phyloP scores from a whole-genome alignment of 2,329 filamentous ascomycete species.

The Elsinoe ampelina region DNA sequence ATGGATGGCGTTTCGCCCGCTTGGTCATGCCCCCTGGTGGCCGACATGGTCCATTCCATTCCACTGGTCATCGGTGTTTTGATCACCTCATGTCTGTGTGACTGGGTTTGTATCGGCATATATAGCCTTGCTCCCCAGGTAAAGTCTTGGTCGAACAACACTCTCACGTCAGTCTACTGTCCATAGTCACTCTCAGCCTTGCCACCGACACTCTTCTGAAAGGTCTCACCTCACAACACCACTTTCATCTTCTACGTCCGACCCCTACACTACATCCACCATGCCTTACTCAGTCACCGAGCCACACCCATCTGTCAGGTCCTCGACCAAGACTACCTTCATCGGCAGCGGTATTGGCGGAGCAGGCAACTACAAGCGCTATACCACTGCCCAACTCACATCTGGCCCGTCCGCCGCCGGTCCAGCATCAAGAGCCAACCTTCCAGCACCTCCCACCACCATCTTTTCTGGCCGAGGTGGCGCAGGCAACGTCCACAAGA shows the following conservation, averaged over 20 bases:
- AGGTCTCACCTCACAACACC: background rate
- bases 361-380: constrained; percentile 48
- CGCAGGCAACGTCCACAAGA: constrained; percentile 47
- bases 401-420: constrained; percentile 35
- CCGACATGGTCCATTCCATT: background rate
- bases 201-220: background rate
- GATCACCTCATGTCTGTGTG: constrained; percentile 1
- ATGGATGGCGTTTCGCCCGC: constrained; percentile 11
- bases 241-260: background rate
- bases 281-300: constrained; percentile 49
- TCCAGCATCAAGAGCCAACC: constrained; percentile 41
- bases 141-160: background rate
- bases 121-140: constrained; percentile 7
- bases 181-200: background rate
- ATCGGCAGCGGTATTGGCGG: constrained; percentile 49
- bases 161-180: background rate
- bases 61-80: constrained; percentile 4
- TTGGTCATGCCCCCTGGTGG: constrained; percentile 1
- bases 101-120: background rate
- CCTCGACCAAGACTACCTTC: constrained; percentile 30
- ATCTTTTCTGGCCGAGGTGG: constrained; percentile 51
- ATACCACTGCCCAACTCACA: constrained; percentile 47
- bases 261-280: constrained; percentile 11
- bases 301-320: constrained; percentile 50
- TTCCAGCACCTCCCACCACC: constrained; percentile 37